phyloP scores from a whole-genome alignment of 768 basidiomycete genomes.

The Xanthoconium purpureum region DNA sequence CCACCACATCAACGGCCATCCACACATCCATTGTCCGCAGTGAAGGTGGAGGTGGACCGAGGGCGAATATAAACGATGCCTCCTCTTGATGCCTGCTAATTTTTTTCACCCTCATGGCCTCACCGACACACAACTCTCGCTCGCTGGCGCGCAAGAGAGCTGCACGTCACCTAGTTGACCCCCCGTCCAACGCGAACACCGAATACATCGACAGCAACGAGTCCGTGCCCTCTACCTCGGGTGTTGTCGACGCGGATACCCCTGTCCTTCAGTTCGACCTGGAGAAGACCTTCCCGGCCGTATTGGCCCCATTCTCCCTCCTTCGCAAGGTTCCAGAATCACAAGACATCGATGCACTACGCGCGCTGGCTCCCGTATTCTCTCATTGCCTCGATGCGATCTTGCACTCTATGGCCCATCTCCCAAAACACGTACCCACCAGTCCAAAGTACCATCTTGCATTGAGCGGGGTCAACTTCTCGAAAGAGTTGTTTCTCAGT shows the following conservation, averaged over 20 bases:
- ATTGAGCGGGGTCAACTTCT: slow-evolving; percentile 19
- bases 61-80: slow-evolving; percentile 2
- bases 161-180: not conserved
- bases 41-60: slow-evolving; percentile 19
- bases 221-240: slow-evolving; percentile 24
- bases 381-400: slow-evolving; percentile 25
- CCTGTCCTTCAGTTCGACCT: slow-evolving; percentile 26
- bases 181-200: slow-evolving; percentile 10
- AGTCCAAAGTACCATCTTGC: slow-evolving; percentile 23
- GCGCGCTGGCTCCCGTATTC: slow-evolving; percentile 28
- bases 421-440: slow-evolving; percentile 21
- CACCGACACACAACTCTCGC: not conserved
- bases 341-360: slow-evolving; percentile 27
- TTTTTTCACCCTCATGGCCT: slow-evolving; percentile 9
- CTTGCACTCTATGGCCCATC: slow-evolving; percentile 23
- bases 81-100: too few relatives aligned
- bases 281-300: slow-evolving; percentile 36
- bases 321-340: slow-evolving; percentile 26
- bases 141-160: slow-evolving; percentile 11
- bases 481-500: slow-evolving; percentile 21
- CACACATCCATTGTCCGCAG: slow-evolving; percentile 16
- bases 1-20: not conserved
- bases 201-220: slow-evolving; percentile 27
- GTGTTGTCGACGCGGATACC: not conserved
- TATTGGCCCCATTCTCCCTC: slow-evolving; percentile 28